Conservation (phyloP, 225 moss, liverwort and hornwort genomes). For the Pleurozium schreberi region DNA sequence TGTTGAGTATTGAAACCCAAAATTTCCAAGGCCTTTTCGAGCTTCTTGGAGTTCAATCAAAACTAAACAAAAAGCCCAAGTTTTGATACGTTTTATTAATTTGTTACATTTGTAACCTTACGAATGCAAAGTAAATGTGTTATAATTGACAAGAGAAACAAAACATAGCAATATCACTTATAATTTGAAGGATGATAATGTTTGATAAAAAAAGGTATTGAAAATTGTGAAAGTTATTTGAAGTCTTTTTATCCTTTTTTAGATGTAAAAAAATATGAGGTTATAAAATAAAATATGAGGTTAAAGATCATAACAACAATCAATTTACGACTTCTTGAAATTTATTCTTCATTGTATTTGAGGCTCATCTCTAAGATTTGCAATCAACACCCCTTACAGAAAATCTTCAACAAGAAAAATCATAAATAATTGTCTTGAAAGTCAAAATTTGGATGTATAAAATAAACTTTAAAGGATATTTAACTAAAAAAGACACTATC, state of each 20-base stretch:
- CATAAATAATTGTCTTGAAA: accelerated
- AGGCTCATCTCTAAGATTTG: neutral
- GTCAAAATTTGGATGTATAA: accelerated
- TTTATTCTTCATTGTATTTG: neutral
- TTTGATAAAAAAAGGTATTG: neutral
- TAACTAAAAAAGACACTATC: neutral
- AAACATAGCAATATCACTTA: neutral
- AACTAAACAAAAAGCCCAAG: neutral
- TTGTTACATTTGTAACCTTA: neutral
- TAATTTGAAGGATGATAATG: neutral
- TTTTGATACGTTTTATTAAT: neutral
- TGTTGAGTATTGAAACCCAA: neutral
- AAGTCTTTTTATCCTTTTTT: neutral
- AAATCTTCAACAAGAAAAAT: neutral
- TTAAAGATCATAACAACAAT: neutral
- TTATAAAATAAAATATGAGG: no score
- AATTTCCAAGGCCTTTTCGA: neutral
- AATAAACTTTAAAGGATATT: neutral
- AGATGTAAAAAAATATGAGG: neutral
- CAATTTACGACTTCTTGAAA: accelerated
- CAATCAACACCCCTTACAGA: accelerated
- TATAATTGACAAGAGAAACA: neutral
- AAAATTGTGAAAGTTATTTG: neutral
- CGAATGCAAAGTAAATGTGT: neutral
- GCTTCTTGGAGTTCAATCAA: neutral